Base-by-base conservation (phyloP, 2,329 filamentous ascomycete genomes). In the Penicillium aurantiogriseum region DNA sequence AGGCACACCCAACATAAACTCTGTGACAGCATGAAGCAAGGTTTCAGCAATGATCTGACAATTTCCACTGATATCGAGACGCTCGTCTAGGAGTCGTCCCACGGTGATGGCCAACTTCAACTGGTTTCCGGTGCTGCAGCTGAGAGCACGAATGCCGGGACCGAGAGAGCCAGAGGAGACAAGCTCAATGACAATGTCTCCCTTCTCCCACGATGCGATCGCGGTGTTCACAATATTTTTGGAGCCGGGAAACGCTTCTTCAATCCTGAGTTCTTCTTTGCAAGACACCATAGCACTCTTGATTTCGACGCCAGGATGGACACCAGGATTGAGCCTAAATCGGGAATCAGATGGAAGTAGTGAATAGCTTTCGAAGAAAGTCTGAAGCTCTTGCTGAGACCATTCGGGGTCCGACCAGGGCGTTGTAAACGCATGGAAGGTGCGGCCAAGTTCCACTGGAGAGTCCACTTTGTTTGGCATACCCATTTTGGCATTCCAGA, bases 311-410 rank as follows among this genome's bases (percentile, higher is more conserved):
- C 76, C 80, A 10, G 76, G 78, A 62, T 79, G 76, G 11, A 63
- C 69, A 35, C 66, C 67, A 0, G 80, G 74, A 47, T 72, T 60
- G 7, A 83, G 63, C 17, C 63, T 70, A 58, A 77, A 78, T 4
- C 78, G 74, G 29, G 78, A 71, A 38, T 79, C 77, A 17, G 72
- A 68, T 0, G 78, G 72, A 2, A 76, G 70, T n/a, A 73, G 66
- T 11, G 69, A 70, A 9, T 81, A 66, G 36, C 72, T 76, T 42
- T 81, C 74, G 54, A 75, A 78, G 47, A 80, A 75, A 2, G 75
- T 76, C 49, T 79, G 73, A n/a, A 83, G 70, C 57, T 82, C 80
- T 54, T 78, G 77, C 61, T 82, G 80, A 13, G 80, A 82, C 69
- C 77, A 80, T 45, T 80, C 71, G 3, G 74, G 74, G 59, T 82